These are phyloP conservation scores for Debaryomyces psychrophilus DNA, from an alignment of 1,139 yeast species.

Conservation along the genomic window DNA sequence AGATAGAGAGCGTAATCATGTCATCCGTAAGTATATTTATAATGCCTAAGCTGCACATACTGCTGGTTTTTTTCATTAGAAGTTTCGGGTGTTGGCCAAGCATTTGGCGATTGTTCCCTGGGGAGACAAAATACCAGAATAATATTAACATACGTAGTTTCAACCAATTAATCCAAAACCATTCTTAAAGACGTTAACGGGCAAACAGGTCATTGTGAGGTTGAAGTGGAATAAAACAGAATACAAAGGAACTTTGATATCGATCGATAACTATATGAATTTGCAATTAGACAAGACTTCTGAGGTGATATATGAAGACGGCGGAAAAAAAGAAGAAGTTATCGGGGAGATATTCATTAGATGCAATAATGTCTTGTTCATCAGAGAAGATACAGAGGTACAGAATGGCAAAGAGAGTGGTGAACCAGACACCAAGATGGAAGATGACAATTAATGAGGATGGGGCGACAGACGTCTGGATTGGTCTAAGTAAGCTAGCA, in stretches of 20 bases:
- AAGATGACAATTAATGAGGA: slow-evolving; percentile 6
- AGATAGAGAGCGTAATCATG: slow-evolving; percentile 14
- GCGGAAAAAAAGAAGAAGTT: slow-evolving; percentile 49
- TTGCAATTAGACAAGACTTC: slow-evolving; percentile 72
- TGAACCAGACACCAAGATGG: slow-evolving; percentile 22
- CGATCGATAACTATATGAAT: slow-evolving; percentile 94
- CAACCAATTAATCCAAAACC: slow-evolving; percentile 92
- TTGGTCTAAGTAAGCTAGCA: neutral
- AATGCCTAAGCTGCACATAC: neutral
- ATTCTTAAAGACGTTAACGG: slow-evolving; percentile 72
- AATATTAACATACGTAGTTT: slow-evolving; percentile 41
- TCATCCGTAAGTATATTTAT: slow-evolving; percentile 22
- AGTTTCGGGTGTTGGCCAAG: neutral
- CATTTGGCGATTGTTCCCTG: neutral
- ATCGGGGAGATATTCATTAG: slow-evolving; percentile 86
- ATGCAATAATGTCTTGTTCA: slow-evolving; percentile 76
- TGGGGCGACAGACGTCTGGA: too few relatives aligned
- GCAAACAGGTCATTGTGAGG: slow-evolving; percentile 75
- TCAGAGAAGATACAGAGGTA: slow-evolving; percentile 41
- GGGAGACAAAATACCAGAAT: neutral
- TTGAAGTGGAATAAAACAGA: slow-evolving; percentile 94
- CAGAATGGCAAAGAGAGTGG: neutral
- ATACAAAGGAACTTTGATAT: slow-evolving; percentile 75
- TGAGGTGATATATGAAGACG: slow-evolving; percentile 56
- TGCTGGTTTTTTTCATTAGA: neutral